Evolutionary conservation across 2,329 filamentous ascomycete species (phyloP).

Genomic region (Endocalyx cinctus): DNA sequence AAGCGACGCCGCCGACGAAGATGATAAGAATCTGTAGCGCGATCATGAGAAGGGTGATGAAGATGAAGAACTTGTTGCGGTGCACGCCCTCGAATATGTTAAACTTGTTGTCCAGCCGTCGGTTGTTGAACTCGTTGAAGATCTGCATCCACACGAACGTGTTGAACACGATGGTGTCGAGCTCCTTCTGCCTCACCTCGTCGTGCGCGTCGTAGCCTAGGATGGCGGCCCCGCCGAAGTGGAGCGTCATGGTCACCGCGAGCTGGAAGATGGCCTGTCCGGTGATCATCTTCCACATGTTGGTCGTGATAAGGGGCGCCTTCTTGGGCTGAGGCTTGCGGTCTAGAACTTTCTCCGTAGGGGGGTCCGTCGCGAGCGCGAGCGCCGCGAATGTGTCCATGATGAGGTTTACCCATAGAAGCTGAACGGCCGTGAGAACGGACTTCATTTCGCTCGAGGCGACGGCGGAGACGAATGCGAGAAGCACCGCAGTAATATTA

Average conservation of each 20-base stretch:
- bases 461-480: constrained; percentile 62
- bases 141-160: constrained; percentile 71
- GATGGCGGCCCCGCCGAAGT: constrained; percentile 56
- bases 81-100: constrained; percentile 56
- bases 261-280: constrained; percentile 60
- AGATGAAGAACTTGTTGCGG: constrained; percentile 53
- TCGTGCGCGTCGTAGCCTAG: constrained; percentile 43
- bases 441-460: constrained; percentile 50
- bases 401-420: constrained; percentile 66
- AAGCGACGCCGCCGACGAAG: constrained; percentile 51
- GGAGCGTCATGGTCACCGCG: constrained; percentile 51
- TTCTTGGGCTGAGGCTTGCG: constrained; percentile 55
- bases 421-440: constrained; percentile 61
- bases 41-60: constrained; percentile 53
- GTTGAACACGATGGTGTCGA: constrained; percentile 63
- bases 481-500: constrained; percentile 62
- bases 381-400: constrained; percentile 67
- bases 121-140: constrained; percentile 65
- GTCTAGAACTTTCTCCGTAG: constrained; percentile 52
- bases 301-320: constrained; percentile 66
- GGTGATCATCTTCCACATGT: constrained; percentile 64
- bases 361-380: constrained; percentile 60
- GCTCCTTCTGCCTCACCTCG: constrained; percentile 35
- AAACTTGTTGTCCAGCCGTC: constrained; percentile 58
- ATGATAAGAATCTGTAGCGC: constrained; percentile 54